Percentiles rank a stretch among this genome's conserved stretches.
Conservation (phyloP, 352 stramenopile genomes). For the Phytophthora tentaculata region DNA sequence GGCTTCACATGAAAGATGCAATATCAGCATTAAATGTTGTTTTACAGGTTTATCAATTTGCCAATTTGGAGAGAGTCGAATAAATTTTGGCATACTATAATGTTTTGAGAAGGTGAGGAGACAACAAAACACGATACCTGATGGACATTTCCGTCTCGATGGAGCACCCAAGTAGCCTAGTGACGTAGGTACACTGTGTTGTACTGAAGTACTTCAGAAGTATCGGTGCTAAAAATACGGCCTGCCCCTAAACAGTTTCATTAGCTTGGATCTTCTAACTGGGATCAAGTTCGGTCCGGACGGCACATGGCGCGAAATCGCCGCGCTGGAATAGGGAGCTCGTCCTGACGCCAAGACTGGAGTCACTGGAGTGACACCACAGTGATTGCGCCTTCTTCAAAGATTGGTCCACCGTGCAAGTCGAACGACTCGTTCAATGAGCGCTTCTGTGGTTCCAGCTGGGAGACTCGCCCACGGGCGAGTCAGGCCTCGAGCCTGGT, state of each 20-base stretch:
- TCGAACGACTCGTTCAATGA: constrained; percentile 2
- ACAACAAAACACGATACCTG: constrained; percentile 7
- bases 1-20: neutral
- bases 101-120: neutral
- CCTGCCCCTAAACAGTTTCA: too few relatives aligned
- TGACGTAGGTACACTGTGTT: neutral
- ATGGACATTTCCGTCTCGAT: constrained; percentile 5
- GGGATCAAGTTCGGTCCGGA: constrained; percentile 17
- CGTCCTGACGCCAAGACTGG: constrained; percentile 1
- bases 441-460: constrained; percentile 27
- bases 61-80: neutral
- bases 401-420: constrained; percentile 26
- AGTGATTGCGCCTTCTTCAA: constrained; percentile 20
- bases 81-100: neutral
- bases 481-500: too few relatives aligned
- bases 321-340: constrained; percentile 10
- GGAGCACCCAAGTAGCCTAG: neutral
- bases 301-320: neutral
- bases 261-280: neutral
- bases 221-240: too few relatives aligned
- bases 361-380: neutral
- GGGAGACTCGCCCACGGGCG: too few relatives aligned
- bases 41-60: too few relatives aligned
- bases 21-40: too few relatives aligned
- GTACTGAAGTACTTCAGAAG: too few relatives aligned